Conservation (phyloP, 1,139 yeast species). For the Pichia sp. region DNA sequence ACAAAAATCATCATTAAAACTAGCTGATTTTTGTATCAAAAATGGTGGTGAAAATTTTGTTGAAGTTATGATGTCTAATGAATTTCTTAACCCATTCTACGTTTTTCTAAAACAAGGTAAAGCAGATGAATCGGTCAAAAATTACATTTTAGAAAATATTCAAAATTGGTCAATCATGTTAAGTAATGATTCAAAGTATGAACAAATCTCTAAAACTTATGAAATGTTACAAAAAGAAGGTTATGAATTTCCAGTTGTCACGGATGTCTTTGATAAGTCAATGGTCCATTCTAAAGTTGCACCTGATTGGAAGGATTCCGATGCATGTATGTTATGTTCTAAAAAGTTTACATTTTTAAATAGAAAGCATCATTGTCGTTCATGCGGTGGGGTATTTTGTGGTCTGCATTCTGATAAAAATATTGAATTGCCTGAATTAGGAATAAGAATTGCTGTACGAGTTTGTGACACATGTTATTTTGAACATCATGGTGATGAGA, state of each 20-base stretch:
- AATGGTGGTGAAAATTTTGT: slow-evolving; percentile 89
- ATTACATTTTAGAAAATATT: slow-evolving; percentile 53
- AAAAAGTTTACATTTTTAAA: slow-evolving; percentile 71
- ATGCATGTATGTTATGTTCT: slow-evolving; percentile 93
- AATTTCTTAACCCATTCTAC: slow-evolving; percentile 72
- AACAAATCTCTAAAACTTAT: slow-evolving; percentile 59
- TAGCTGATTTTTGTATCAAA: slow-evolving; percentile 82
- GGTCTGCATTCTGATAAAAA: slow-evolving; percentile 72
- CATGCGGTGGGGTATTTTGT: slow-evolving; percentile 94
- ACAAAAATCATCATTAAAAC: slow-evolving; percentile 64
- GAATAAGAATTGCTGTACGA: slow-evolving; percentile 82
- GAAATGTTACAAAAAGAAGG: slow-evolving; percentile 56
- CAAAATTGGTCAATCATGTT: slow-evolving; percentile 78
- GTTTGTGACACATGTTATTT: slow-evolving; percentile 87
- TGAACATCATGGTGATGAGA: slow-evolving; percentile 27
- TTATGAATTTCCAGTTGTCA: slow-evolving; percentile 57
- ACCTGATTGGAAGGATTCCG: slow-evolving; percentile 96
- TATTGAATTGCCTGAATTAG: slow-evolving; percentile 71
- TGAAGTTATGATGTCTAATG: slow-evolving; percentile 72
- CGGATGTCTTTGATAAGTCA: slow-evolving; percentile 34
- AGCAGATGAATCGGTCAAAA: slow-evolving; percentile 52
- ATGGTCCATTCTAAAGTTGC: slow-evolving; percentile 89
- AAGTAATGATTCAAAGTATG: slow-evolving; percentile 59
- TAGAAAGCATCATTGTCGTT: slow-evolving; percentile 92
- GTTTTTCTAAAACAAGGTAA: slow-evolving; percentile 31